Conservation (phyloP, 805 yeast genomes). For the Babjeviella inositovora region DNA sequence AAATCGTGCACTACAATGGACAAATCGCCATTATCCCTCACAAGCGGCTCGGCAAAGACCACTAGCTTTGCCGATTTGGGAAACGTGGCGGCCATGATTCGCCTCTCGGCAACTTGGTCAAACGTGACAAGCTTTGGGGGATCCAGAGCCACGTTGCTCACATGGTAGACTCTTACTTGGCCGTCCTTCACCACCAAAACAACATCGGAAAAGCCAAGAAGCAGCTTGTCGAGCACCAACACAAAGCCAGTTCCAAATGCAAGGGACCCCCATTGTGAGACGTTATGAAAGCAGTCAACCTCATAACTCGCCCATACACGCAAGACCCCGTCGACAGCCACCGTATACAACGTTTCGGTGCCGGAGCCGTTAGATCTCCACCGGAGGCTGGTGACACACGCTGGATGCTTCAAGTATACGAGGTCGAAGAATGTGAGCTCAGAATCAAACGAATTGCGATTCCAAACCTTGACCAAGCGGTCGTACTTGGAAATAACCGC, state of each 20-base stretch:
- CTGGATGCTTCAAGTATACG: constrained; percentile 49
- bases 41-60: constrained; percentile 14
- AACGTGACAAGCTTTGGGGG: constrained; percentile 40
- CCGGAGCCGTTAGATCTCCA: constrained; percentile 33
- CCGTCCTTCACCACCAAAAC: constrained; percentile 24
- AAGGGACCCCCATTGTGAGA: constrained; percentile 39
- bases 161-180: constrained; percentile 19
- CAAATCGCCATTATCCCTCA: constrained; percentile 11
- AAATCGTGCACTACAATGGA: constrained; percentile 29
- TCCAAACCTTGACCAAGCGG: constrained; percentile 62
- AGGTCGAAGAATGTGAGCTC: constrained; percentile 53
- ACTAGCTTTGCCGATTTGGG: constrained; percentile 13
- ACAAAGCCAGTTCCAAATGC: too few species aligned
- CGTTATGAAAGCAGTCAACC: constrained; percentile 35
- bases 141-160: constrained; percentile 30
- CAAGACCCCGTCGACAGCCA: constrained; percentile 40
- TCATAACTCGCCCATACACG: constrained; percentile 61
- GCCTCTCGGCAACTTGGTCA: constrained; percentile 13
- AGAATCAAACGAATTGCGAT: constrained; percentile 51
- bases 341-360: constrained; percentile 44
- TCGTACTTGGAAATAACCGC: constrained; percentile 53
- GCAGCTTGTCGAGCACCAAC: too few species aligned
- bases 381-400: constrained; percentile 34
- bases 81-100: constrained; percentile 8
- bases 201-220: too few species aligned